Conservation (phyloP, 108 stramenopile species). For the Pseudonitzschia delicatissima region DNA sequence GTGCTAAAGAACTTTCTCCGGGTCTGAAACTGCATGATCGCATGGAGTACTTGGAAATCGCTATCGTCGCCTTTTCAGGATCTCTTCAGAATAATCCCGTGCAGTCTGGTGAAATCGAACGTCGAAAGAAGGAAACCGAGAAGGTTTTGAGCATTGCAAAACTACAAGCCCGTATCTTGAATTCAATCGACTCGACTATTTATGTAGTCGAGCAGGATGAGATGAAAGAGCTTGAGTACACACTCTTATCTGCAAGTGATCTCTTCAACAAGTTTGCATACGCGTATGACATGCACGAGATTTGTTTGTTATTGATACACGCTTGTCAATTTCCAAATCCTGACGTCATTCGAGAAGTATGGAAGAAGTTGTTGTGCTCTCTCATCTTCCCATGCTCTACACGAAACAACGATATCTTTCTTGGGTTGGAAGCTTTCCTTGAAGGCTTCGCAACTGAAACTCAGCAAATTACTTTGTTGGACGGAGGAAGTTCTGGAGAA, state of each 20-base stretch:
- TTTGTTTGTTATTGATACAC: conserved; percentile 70
- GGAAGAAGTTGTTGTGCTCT: conserved; percentile 77
- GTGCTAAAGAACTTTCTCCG: conserved; percentile 35
- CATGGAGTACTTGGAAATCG: conserved; percentile 66
- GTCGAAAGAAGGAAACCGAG: conserved; percentile 30
- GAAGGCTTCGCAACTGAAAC: conserved; percentile 27
- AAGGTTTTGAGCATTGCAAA: conserved; percentile 70
- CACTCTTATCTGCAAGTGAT: conserved; percentile 56
- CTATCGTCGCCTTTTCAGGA: conserved; percentile 50
- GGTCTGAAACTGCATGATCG: conserved; percentile 52
- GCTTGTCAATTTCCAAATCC: conserved; percentile 54
- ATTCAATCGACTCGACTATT: conserved; percentile 45
- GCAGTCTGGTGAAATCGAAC: conserved; percentile 32
- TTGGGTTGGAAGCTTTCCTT: conserved; percentile 41
- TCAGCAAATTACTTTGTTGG: conserved; percentile 21
- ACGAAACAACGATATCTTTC: conserved; percentile 35
- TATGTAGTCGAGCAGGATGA: conserved; percentile 39
- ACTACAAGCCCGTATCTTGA: conserved; percentile 64
- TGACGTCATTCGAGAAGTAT: conserved; percentile 47
- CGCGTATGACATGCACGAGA: conserved; percentile 62
- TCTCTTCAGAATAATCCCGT: conserved; percentile 28
- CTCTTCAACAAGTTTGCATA: conserved; percentile 79
- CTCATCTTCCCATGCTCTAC: conserved; percentile 70
- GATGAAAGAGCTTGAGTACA: conserved; percentile 39
- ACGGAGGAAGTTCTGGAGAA: conserved; percentile 11